Evolutionary conservation across 305 asterid genomes (phyloP).

Genomic region (Plantago rigida): DNA sequence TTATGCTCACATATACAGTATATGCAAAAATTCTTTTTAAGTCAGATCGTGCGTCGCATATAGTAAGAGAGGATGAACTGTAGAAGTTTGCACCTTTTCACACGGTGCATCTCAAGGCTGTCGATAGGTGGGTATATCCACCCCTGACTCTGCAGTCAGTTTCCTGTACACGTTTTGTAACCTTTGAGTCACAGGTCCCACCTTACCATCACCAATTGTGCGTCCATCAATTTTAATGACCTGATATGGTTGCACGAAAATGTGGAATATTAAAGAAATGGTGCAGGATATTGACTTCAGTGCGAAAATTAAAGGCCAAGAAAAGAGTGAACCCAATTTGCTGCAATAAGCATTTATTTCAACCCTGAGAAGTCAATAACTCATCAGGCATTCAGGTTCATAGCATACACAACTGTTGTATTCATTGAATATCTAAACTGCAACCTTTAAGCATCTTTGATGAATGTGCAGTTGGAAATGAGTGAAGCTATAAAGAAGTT

Average conservation of each 20-base stretch:
- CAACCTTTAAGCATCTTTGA: not conserved
- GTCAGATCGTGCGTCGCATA: not conserved
- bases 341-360: too few relatives aligned
- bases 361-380: too few relatives aligned
- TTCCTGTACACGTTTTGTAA: slow-evolving; percentile 48
- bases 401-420: too few relatives aligned
- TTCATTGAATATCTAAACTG: not conserved
- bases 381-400: too few relatives aligned
- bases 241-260: slow-evolving; percentile 29
- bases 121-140: slow-evolving; percentile 60
- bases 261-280: not conserved
- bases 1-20: not conserved
- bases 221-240: slow-evolving; percentile 74
- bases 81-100: not conserved
- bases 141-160: slow-evolving; percentile 53
- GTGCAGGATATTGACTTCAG: slow-evolving; percentile 9
- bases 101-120: slow-evolving; percentile 19
- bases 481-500: not conserved
- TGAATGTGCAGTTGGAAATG: too few relatives aligned
- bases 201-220: slow-evolving; percentile 53
- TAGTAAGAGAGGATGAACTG: not conserved
- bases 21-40: not conserved
- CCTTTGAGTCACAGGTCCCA: slow-evolving; percentile 64
- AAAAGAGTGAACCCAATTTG: too few relatives aligned
- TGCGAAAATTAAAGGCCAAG: not conserved